These are phyloP conservation scores for Leishmania tarentolae DNA, from an alignment of 208 protist genomes.

Conservation along the genomic window DNA sequence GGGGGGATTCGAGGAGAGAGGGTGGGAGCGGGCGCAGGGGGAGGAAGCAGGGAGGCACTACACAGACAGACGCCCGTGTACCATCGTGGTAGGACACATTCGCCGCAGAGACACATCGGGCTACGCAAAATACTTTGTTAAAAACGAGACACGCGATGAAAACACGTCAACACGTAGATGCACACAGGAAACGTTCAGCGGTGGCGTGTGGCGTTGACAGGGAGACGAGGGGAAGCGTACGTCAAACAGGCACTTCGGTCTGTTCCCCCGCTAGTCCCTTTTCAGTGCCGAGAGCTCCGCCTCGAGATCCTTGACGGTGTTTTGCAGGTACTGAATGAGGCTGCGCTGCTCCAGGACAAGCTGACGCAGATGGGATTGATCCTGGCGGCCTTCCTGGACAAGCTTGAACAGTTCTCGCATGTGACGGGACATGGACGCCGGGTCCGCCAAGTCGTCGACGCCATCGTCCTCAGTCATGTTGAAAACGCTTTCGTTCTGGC, in stretches of 20 bases:
- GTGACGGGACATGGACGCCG: slow-evolving; percentile 22
- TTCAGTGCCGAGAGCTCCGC: slow-evolving; percentile 30
- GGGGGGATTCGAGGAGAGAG: neutral
- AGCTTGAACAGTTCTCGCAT: slow-evolving; percentile 45
- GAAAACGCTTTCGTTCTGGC: slow-evolving; percentile 46
- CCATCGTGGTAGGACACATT: neutral
- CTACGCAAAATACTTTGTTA: neutral
- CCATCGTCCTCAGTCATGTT: slow-evolving; percentile 41
- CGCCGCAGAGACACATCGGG: neutral
- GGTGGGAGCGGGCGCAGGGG: neutral
- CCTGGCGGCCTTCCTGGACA: slow-evolving; percentile 41
- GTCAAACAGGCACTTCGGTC: neutral
- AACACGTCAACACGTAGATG: neutral
- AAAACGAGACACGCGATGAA: neutral
- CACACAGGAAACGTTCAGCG: neutral
- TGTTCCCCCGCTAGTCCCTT: slow-evolving; percentile 14
- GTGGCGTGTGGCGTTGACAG: neutral
- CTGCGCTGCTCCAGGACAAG: slow-evolving; percentile 31
- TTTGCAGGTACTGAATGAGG: slow-evolving; percentile 31
- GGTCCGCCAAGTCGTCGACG: slow-evolving; percentile 34
- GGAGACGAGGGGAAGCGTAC: neutral
- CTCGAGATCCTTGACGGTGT: slow-evolving; percentile 21
- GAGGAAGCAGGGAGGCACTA: neutral
- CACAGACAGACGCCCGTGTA: too few species aligned
- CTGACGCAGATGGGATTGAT: slow-evolving; percentile 33